Evolutionary conservation across 257 asterid species (phyloP).

Genomic region (Mitragyna speciosa): DNA sequence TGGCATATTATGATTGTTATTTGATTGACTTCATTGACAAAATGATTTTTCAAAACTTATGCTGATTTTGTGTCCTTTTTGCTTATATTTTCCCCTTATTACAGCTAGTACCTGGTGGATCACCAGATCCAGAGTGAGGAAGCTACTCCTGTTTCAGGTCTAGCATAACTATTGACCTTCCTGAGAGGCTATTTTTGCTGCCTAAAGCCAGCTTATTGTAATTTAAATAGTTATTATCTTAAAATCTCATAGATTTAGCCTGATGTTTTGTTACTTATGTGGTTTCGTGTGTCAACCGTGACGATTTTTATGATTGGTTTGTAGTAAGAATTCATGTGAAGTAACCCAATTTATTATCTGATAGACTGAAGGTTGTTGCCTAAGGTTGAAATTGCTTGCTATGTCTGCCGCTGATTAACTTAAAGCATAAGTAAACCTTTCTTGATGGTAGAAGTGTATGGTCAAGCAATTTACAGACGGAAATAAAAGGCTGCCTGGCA

Average conservation of each 20-base stretch:
- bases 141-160: not conserved
- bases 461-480: not conserved
- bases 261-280: not conserved
- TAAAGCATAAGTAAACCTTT: not conserved
- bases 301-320: not conserved
- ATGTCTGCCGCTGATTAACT: not conserved
- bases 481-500: not conserved
- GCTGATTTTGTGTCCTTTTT: not conserved
- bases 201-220: not conserved
- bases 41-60: not conserved
- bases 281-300: not conserved
- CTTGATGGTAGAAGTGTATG: not conserved
- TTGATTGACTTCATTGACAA: not conserved
- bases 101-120: slow-evolving; percentile 58
- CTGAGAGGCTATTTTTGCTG: slow-evolving; percentile 10
- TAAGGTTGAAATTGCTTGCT: not conserved
- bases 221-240: not conserved
- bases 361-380: not conserved
- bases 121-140: slow-evolving; percentile 41
- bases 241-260: slow-evolving; percentile 9
- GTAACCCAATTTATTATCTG: not conserved
- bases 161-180: not conserved
- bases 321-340: not conserved
- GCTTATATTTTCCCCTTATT: not conserved
- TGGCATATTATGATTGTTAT: not conserved